Percentiles rank a stretch among this genome's conserved stretches.
These are phyloP conservation scores for Boletus vinaceobasis DNA, from an alignment of 768 basidiomycete species.

Conservation along the genomic window DNA sequence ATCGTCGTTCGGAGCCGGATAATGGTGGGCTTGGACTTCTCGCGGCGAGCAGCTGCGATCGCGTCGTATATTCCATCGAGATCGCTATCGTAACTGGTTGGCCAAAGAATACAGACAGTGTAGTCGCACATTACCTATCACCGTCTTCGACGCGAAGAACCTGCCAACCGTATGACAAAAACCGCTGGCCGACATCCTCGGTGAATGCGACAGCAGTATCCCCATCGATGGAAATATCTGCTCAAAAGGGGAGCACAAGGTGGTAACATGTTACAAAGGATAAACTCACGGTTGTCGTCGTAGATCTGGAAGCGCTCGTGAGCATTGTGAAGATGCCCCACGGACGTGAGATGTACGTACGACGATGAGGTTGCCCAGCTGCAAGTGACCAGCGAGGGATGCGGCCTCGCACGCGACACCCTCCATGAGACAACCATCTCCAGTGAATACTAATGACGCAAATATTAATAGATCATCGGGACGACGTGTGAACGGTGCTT, in stretches of 20 bases:
- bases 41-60: conserved; percentile 71
- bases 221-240: conserved; percentile 96
- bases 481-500: conserved; percentile 9
- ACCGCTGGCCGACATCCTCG: conserved; percentile 86
- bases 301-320: conserved; percentile 57
- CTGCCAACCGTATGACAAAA: conserved; percentile 92
- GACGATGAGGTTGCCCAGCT: conserved; percentile 89
- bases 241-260: conserved; percentile 7
- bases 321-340: conserved; percentile 14
- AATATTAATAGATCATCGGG: conserved; percentile 1
- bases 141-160: conserved; percentile 82
- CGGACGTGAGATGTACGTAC: conserved; percentile 44
- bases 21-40: conserved; percentile 81
- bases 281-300: conserved; percentile 85
- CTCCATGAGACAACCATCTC: conserved; percentile 97
- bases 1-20: conserved; percentile 87
- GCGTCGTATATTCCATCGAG: conserved; percentile 73
- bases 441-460: conserved; percentile 64
- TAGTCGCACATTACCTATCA: conserved; percentile 50
- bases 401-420: conserved; percentile 93
- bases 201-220: conserved; percentile 91
- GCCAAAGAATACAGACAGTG: not conserved
- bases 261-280: not conserved
- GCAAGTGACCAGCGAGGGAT: conserved; percentile 89
- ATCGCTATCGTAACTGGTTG: conserved; percentile 50